Percentiles rank a stretch among this genome's conserved stretches.
These are phyloP conservation scores for Radiomyces spectabilis DNA, from an alignment of 192 early-diverging fungal species.

Conservation along the genomic window DNA sequence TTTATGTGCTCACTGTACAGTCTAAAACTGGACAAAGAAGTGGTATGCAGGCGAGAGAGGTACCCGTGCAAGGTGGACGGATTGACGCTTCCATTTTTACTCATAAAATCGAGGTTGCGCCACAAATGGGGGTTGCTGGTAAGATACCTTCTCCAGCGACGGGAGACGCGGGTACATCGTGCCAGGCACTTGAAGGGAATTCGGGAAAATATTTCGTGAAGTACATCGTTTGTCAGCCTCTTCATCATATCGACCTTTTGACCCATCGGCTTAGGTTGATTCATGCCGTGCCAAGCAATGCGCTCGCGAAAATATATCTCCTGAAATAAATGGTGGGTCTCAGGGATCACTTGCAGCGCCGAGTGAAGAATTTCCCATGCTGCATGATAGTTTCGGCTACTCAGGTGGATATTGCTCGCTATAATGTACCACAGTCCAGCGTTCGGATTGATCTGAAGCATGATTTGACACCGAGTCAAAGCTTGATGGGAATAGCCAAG, in stretches of 20 bases:
- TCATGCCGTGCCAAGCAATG: background rate
- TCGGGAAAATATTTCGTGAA: background rate
- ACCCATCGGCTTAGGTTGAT: background rate
- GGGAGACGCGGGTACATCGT: background rate
- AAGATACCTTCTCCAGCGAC: slow-evolving; percentile 1
- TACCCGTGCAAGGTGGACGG: background rate
- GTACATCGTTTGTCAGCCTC: slow-evolving; percentile 5
- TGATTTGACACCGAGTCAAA: too few relatives aligned
- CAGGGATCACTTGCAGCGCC: background rate
- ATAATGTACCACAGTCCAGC: background rate
- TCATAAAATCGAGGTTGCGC: background rate
- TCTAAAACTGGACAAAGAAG: background rate
- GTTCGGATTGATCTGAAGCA: too few relatives aligned
- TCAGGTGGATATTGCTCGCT: background rate
- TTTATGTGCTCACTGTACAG: background rate
- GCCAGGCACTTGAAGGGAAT: background rate
- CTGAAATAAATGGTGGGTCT: background rate
- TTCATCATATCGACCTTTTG: background rate
- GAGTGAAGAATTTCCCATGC: background rate
- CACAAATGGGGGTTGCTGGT: background rate
- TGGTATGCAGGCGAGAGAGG: background rate
- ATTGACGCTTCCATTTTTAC: background rate
- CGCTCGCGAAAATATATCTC: background rate
- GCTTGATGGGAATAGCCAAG: background rate
- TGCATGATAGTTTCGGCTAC: background rate